A percentile compares a stretch with the other conserved stretches of the same genome.
Evolutionary conservation across 139 green algal species (phyloP).

Genomic region (Micromonas commoda): DNA sequence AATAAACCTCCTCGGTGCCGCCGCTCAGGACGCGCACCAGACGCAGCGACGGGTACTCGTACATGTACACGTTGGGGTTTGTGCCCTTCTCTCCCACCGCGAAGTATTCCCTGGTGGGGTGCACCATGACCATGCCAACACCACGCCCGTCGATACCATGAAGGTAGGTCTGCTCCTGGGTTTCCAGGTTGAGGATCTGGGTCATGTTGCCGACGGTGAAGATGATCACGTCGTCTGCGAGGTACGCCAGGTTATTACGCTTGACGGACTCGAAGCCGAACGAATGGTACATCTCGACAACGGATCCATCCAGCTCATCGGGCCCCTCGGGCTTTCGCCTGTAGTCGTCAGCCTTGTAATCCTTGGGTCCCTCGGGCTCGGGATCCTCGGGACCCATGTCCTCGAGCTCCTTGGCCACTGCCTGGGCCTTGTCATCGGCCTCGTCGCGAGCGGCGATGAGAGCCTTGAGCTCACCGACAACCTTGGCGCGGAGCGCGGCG

Average conservation of each 20-base stretch:
- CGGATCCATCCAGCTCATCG: background rate
- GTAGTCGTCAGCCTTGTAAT: background rate
- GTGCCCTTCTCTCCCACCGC: constrained; percentile 61
- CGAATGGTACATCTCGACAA: background rate
- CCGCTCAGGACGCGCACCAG: constrained; percentile 41
- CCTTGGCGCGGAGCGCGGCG: too few relatives aligned
- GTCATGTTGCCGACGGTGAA: constrained; percentile 42
- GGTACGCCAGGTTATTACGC: constrained; percentile 53
- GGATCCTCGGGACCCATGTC: background rate
- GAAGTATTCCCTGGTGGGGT: constrained; percentile 54
- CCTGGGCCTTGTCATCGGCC: background rate
- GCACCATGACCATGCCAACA: constrained; percentile 49
- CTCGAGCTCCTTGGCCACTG: background rate
- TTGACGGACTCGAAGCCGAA: constrained; percentile 44
- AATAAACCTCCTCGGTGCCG: constrained; percentile 63
- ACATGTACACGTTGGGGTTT: constrained; percentile 58
- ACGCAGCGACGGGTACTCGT: constrained; percentile 52
- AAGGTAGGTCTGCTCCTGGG: constrained; percentile 29
- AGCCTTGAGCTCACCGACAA: background rate
- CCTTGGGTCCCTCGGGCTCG: background rate
- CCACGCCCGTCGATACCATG: constrained; percentile 4
- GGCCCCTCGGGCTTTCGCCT: constrained; percentile 2
- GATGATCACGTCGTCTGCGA: constrained; percentile 52
- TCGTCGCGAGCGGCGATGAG: background rate
- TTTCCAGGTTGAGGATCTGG: constrained; percentile 48